Evolutionary conservation across 169 alveolate species (phyloP).

Genomic region (Babesia bigemina): DNA sequence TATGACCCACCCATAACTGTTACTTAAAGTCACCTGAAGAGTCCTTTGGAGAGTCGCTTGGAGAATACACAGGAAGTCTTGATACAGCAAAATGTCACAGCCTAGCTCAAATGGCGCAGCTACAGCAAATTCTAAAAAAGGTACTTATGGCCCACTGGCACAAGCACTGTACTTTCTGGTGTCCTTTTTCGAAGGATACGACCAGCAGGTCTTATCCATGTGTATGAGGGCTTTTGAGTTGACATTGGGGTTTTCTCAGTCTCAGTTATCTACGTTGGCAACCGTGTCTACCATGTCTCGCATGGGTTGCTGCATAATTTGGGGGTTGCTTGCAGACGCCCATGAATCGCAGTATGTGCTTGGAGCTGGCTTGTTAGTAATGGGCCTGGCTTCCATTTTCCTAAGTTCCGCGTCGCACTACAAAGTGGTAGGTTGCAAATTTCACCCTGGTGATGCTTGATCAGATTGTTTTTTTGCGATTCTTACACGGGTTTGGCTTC

Average conservation of each 20-base stretch:
- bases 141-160: not conserved
- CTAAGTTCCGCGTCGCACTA: constrained; percentile 64
- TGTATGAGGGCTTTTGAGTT: constrained; percentile 86
- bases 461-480: not conserved
- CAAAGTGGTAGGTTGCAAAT: constrained; percentile 34
- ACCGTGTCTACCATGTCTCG: constrained; percentile 83
- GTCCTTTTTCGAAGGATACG: constrained; percentile 23
- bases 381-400: constrained; percentile 85
- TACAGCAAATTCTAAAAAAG: no score
- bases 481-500: not conserved
- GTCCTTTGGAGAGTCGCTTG: no score
- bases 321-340: constrained; percentile 89
- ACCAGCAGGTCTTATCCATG: constrained; percentile 4
- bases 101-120: no score
- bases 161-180: not conserved
- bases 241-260: constrained; percentile 84
- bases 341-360: constrained; percentile 83
- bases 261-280: constrained; percentile 80
- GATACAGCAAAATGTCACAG: no score
- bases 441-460: not conserved
- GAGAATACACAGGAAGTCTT: no score
- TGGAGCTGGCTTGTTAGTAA: constrained; percentile 78
- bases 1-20: no score
- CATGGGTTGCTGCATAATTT: constrained; percentile 83
- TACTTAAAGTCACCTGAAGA: no score